phyloP scores from a whole-genome alignment of 2,329 filamentous ascomycete genomes.

The Penicillium thymicola region DNA sequence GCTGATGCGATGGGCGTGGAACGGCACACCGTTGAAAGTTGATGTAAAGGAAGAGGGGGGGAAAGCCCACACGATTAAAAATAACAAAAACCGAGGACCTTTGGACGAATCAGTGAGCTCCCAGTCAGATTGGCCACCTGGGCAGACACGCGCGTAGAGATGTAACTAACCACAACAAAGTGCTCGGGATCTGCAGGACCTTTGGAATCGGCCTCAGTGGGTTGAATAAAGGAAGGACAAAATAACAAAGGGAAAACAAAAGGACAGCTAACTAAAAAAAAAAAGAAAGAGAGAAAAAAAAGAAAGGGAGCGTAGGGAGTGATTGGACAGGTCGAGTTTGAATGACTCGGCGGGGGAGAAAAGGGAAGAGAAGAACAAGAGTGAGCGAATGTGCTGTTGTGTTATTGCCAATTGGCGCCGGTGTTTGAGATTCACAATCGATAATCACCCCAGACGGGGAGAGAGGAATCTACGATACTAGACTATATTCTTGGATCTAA shows the following conservation, averaged over 20 bases:
- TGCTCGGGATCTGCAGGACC: conserved; percentile 11
- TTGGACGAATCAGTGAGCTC: conserved; percentile 15
- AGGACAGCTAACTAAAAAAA: conserved; percentile 7
- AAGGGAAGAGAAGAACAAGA: conserved; percentile 21
- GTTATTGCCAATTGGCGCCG: conserved; percentile 19
- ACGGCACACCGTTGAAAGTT: conserved; percentile 13
- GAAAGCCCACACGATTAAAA: conserved; percentile 4
- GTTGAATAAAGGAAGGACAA: conserved; percentile 12
- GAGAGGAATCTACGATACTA: neutral
- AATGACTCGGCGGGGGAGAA: conserved; percentile 38
- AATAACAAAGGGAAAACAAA: conserved; percentile 3
- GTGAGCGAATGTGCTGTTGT: conserved; percentile 7
- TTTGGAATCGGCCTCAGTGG: neutral
- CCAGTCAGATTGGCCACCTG: conserved; percentile 10
- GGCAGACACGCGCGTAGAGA: conserved; percentile 14
- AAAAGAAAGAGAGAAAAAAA: conserved; percentile 3
- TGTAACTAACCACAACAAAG: conserved; percentile 15
- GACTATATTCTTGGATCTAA: neutral
- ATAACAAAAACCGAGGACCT: conserved; percentile 17
- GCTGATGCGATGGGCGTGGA: conserved; percentile 10
- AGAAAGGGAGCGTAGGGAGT: conserved; percentile 21
- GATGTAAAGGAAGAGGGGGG: conserved; percentile 10
- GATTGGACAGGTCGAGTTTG: conserved; percentile 22
- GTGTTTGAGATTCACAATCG: conserved; percentile 18
- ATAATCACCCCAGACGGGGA: neutral